A percentile compares a stretch with the other conserved stretches of the same genome.
Evolutionary conservation across 768 basidiomycete species (phyloP).

Genomic region (Naematelia encephala): DNA sequence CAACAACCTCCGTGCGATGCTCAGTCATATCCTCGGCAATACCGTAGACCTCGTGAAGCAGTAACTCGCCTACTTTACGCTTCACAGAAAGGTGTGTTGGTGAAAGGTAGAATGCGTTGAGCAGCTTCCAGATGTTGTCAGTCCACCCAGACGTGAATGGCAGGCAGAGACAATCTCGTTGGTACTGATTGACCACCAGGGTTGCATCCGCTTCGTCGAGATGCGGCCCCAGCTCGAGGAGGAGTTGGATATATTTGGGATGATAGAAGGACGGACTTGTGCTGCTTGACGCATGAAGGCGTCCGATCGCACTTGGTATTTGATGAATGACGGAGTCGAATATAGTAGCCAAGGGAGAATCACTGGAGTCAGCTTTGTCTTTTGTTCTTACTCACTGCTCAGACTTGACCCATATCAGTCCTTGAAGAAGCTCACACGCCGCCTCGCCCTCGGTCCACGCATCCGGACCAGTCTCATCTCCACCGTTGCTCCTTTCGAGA

Average conservation of each 20-base stretch:
- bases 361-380: constrained; percentile 3
- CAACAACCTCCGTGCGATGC: constrained; percentile 42
- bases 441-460: constrained; percentile 41
- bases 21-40: constrained; percentile 44
- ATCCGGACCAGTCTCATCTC: constrained; percentile 21
- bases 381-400: constrained; percentile 25
- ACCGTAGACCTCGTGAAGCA: constrained; percentile 46
- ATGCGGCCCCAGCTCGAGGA: constrained; percentile 49
- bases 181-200: constrained; percentile 45
- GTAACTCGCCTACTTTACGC: constrained; percentile 32
- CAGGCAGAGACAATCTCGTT: constrained; percentile 44
- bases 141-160: constrained; percentile 49
- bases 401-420: constrained; percentile 17
- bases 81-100: constrained; percentile 7
- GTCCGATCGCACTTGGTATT: constrained; percentile 35
- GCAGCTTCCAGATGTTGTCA: constrained; percentile 46
- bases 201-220: constrained; percentile 42
- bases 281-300: constrained; percentile 31
- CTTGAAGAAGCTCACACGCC: constrained; percentile 35
- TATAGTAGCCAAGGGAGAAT: constrained; percentile 9
- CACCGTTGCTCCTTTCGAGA: constrained; percentile 16
- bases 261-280: constrained; percentile 32
- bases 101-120: constrained; percentile 38
- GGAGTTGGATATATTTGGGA: constrained; percentile 43
- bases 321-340: constrained; percentile 36